phyloP scores from a whole-genome alignment of 177 flowering plant genomes.

The Vitis hybrid region DNA sequence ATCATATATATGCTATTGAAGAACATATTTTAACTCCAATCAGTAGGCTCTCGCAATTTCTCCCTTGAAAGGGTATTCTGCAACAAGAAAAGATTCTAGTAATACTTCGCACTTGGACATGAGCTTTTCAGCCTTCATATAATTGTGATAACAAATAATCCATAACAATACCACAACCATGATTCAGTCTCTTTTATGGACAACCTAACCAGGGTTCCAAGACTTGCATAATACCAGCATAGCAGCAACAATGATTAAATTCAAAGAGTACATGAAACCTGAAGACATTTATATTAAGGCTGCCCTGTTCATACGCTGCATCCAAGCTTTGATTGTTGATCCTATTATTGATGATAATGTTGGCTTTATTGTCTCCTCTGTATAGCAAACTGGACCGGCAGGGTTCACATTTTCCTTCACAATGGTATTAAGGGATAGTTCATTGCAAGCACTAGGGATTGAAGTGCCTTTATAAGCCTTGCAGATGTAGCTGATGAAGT shows the following conservation, averaged over 20 bases:
- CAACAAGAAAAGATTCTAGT: no score
- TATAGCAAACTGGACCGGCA: conserved; percentile 22
- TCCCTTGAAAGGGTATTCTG: no score
- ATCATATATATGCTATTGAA: no score
- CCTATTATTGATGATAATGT: conserved; percentile 6
- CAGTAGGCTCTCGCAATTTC: no score
- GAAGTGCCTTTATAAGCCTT: conserved; percentile 74
- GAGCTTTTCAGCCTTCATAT: no score
- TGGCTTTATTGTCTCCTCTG: conserved; percentile 14
- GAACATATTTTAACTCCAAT: no score
- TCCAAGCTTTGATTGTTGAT: conserved; percentile 24
- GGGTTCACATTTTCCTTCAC: conserved; percentile 9
- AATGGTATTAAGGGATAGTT: conserved; percentile 11
- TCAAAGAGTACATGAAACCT: neutral
- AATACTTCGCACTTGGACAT: no score
- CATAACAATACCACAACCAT: no score
- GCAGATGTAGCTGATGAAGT: conserved; percentile 60
- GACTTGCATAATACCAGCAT: no score
- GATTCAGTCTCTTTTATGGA: no score
- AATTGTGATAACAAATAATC: no score
- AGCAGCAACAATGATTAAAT: neutral
- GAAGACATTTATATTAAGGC: conserved; percentile 3
- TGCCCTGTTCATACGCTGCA: conserved; percentile 15
- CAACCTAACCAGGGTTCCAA: no score
- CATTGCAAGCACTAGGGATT: conserved; percentile 47